Evolutionary conservation across 352 stramenopile genomes (phyloP), one percentile per base, ranked within the genome.

Genomic region (Pythium coloratum): DNA sequence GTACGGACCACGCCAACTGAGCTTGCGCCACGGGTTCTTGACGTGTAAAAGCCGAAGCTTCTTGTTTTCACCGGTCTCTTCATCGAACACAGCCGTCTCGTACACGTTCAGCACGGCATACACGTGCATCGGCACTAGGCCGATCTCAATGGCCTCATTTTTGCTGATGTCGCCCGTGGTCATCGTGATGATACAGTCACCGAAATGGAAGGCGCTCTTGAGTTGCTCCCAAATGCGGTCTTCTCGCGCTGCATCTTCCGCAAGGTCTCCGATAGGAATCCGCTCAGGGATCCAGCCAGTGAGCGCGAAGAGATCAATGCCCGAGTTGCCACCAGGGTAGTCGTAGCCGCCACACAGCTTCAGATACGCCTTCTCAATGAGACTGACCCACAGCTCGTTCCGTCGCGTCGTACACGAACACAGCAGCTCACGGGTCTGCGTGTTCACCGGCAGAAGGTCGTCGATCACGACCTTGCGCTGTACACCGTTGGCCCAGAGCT

Each of bases 301-400:
- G 16, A 99, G 81, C n/a, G 93, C 95, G 80, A 99, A 99, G 24
- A 99, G 76, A 79, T 99, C 97, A 50, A 99, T 97, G 20, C 96
- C 95, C 59, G 88, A 98, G 76, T 99, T 99, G 30, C 91, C 97
- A 18, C 97, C 97, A 36, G 96, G 94, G 79, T 99, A 99, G 69
- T 98, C 88, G 69, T 99, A 99, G 1, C 96, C 96, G 40, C 97
- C 97, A 61, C 95, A 97, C 6, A 99, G 81, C 74, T 99, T 99
- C 68, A 99, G 81, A 66, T 99, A 99, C 3, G 97, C 97, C 69
- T 99, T 99, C 83, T 99, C 97, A 34, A 99, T 97, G 14, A 99
- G 85, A 65, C 86, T 94, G n/a, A 99, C 97, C 85, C 85, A 95
- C 10, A 95, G 72, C 46, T 96, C 88, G 66, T 94, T 94, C 72